Evolutionary conservation across 345 rosid genomes (phyloP).

Genomic region (Rhizophora apiculata): DNA sequence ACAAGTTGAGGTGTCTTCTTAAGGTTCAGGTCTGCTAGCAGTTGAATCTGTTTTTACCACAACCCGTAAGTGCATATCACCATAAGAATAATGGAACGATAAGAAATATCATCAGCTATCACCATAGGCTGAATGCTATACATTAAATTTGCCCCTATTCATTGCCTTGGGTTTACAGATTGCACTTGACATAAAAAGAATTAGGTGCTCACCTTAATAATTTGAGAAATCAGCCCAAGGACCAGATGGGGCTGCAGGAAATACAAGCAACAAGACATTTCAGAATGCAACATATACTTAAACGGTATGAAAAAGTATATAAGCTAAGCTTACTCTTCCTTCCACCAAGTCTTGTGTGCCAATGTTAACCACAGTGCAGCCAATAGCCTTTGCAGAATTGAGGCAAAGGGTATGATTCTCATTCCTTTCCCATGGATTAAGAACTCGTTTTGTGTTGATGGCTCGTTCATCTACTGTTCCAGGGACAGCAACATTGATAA

Average conservation of each 20-base stretch:
- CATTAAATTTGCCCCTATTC: neutral
- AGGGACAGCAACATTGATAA: slow-evolving; percentile 82
- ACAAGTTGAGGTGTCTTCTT: slow-evolving; percentile 96
- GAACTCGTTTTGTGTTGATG: slow-evolving; percentile 72
- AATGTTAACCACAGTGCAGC: slow-evolving; percentile 81
- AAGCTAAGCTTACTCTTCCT: slow-evolving; percentile 63
- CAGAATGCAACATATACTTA: slow-evolving; percentile 3
- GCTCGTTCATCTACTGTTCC: slow-evolving; percentile 95
- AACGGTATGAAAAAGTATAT: slow-evolving; percentile 15
- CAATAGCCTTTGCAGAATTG: slow-evolving; percentile 89
- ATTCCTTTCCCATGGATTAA: slow-evolving; percentile 90
- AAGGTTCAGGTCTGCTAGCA: slow-evolving; percentile 80
- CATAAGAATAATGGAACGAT: neutral
- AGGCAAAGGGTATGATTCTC: slow-evolving; percentile 95
- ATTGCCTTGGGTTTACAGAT: neutral
- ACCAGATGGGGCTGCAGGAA: slow-evolving; percentile 77
- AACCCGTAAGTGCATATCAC: neutral
- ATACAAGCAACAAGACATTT: slow-evolving; percentile 10
- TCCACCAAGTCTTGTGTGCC: slow-evolving; percentile 82
- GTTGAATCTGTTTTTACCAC: slow-evolving; percentile 61
- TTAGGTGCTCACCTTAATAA: slow-evolving; percentile 66
- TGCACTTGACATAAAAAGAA: slow-evolving; percentile 1
- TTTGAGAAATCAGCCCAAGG: slow-evolving; percentile 89
- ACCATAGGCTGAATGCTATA: neutral
- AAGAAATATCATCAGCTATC: neutral